Percentiles rank a stretch among this genome's conserved stretches.
Evolutionary conservation across 768 basidiomycete species (phyloP).

Genomic region (Boletus vinaceobasis): DNA sequence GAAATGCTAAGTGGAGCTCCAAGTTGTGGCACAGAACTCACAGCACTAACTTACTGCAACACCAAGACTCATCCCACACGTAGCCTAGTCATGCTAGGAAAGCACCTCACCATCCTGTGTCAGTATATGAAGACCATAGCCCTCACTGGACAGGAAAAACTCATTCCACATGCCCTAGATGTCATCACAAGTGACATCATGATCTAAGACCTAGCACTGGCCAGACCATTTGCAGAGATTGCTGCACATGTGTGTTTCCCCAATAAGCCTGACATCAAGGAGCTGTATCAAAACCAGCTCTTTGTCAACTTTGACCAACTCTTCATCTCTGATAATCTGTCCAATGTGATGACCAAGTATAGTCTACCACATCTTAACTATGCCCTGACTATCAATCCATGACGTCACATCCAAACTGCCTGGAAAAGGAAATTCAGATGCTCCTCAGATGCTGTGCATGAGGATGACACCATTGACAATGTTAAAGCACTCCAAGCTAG

Average conservation of each 20-base stretch:
- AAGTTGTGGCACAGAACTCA: background rate
- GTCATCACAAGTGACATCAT: background rate
- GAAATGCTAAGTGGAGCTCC: background rate
- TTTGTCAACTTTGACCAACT: background rate
- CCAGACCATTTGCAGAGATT: background rate
- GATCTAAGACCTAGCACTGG: background rate
- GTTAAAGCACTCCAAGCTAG: background rate
- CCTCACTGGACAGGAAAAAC: background rate
- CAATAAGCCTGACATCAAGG: background rate
- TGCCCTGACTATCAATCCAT: background rate
- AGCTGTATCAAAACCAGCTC: background rate
- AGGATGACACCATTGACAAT: background rate
- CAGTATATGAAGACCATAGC: background rate
- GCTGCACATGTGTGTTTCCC: background rate
- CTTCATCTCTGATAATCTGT: background rate
- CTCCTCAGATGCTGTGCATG: background rate
- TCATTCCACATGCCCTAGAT: slow-evolving; percentile 1
- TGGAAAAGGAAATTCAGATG: slow-evolving; percentile 5
- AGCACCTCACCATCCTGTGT: background rate
- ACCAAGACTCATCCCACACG: background rate
- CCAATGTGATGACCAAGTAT: background rate
- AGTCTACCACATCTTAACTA: background rate
- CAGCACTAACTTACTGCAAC: background rate
- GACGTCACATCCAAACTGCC: background rate
- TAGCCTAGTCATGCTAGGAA: background rate